These are phyloP conservation scores for Ehretia macrophylla DNA, from an alignment of 257 asterid genomes.

Conservation along the genomic window DNA sequence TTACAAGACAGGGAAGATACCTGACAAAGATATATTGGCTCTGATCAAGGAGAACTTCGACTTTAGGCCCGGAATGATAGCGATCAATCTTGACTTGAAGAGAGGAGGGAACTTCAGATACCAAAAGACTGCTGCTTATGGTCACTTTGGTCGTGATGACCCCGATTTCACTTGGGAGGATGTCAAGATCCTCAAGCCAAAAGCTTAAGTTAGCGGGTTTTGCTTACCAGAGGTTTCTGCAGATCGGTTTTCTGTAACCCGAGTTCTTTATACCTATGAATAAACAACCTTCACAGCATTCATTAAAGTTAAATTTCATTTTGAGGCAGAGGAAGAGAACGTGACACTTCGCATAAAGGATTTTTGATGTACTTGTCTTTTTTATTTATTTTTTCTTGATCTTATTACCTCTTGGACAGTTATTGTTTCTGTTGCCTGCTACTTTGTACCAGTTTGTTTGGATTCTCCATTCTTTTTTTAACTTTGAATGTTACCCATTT, in stretches of 20 bases:
- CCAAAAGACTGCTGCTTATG: conserved; percentile 92
- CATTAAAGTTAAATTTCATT: conserved; percentile 5
- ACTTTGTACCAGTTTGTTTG: not conserved
- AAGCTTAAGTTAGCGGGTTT: conserved; percentile 49
- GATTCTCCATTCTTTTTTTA: not conserved
- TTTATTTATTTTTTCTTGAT: no score
- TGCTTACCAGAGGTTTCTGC: conserved; percentile 3
- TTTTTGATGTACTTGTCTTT: not conserved
- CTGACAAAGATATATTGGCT: conserved; percentile 66
- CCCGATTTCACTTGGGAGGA: conserved; percentile 88
- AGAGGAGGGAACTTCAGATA: conserved; percentile 82
- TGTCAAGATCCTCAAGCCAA: conserved; percentile 78
- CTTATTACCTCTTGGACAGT: no score
- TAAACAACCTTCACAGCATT: conserved; percentile 21
- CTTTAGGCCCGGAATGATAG: conserved; percentile 94
- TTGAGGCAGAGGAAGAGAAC: conserved; percentile 6
- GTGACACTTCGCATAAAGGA: conserved; percentile 9
- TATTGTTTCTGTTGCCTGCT: no score
- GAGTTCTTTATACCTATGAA: conserved; percentile 20
- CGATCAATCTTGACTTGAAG: conserved; percentile 75
- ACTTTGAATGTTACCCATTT: not conserved
- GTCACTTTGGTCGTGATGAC: conserved; percentile 88
- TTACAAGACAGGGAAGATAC: conserved; percentile 76
- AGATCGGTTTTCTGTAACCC: conserved; percentile 8
- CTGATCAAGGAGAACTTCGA: conserved; percentile 80